Evolutionary conservation across 1,284 basidiomycete species (phyloP), one percentile per base, ranked within the genome.

Genomic region (Trametes polyzona): DNA sequence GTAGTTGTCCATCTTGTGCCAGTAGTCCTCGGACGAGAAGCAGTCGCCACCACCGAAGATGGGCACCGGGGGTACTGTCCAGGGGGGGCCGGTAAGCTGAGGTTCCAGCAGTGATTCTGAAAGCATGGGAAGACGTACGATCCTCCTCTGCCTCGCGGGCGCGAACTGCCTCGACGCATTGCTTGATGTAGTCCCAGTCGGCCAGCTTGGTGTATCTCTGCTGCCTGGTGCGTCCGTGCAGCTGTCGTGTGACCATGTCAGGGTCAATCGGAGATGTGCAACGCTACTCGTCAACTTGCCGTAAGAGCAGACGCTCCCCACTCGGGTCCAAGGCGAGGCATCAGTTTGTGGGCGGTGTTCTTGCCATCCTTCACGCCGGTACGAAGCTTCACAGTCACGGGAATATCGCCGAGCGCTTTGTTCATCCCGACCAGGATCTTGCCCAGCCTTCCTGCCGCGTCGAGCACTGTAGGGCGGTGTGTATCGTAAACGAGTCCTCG

Each of bases 31-130:
- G 9, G 92, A 88, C 5, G 93, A 95, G 75, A 92, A 98, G 63
- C 90, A 93, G 70, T 99, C 96, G 0, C 96, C 96, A 32, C 95
- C 95, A 10, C 96, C 96, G 66, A 97, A 98, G 39, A 99, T 93
- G 0, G 96, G 96, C 14, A 98, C 81, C 0, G 91, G 84, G 0
- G 87, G 82, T 46, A 97, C 90, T 93, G 52, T 7, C 24, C 61
- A 32, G 49, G 9, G 10, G 2, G 14, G 12, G 24, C 35, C 33
- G 52, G 33, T 32, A 41, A 0, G 30, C 19, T 43, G 7, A 19
- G 26, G n/a, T n/a, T n/a, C n/a, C 14, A 17, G n/a, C 19, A 32
- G 23, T 52, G 26, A 35, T 23, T n/a, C n/a, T n/a, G 21, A 39
- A 35, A 47, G n/a, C 33, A 41, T 24, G 29, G 10, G 27, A 16